Evolutionary conservation across 2,329 filamentous ascomycete species (phyloP).

Genomic region (Exophiala calicioides): DNA sequence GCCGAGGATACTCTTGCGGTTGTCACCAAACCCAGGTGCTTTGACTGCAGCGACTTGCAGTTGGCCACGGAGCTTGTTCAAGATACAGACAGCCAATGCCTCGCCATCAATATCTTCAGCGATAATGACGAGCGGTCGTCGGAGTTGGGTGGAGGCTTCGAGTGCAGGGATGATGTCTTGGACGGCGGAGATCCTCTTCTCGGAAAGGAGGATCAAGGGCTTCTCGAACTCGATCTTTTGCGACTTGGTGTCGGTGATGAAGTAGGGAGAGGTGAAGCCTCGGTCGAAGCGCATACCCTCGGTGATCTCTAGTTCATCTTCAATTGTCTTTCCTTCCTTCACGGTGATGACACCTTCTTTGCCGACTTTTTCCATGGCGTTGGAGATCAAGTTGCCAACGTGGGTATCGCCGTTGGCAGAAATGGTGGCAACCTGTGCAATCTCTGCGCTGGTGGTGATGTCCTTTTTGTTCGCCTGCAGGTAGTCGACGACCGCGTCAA

Average conservation of each 20-base stretch:
- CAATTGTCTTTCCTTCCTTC: slow-evolving; percentile 98
- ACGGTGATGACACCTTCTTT: slow-evolving; percentile 99
- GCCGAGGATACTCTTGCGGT: slow-evolving; percentile 99
- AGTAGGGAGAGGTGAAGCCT: slow-evolving; percentile 97
- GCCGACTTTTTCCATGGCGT: slow-evolving; percentile 99
- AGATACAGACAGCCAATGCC: slow-evolving; percentile 96
- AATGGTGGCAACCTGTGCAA: slow-evolving; percentile 97
- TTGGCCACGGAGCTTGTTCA: slow-evolving; percentile 99
- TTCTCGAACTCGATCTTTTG: slow-evolving; percentile 99
- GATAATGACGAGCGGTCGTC: slow-evolving; percentile 95
- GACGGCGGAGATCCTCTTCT: slow-evolving; percentile 99
- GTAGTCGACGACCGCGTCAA: slow-evolving; percentile 91
- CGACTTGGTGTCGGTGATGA: slow-evolving; percentile 98
- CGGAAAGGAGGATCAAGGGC: slow-evolving; percentile 94
- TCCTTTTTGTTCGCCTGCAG: slow-evolving; percentile 95
- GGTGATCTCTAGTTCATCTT: slow-evolving; percentile 96
- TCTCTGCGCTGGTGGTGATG: slow-evolving; percentile 95
- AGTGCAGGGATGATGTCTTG: slow-evolving; percentile 98
- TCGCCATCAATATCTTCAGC: slow-evolving; percentile 99
- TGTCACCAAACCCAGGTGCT: slow-evolving; percentile 98
- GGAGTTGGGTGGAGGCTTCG: slow-evolving; percentile 92
- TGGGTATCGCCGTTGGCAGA: slow-evolving; percentile 95
- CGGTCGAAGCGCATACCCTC: slow-evolving; percentile 99
- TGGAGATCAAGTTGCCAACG: slow-evolving; percentile 93
- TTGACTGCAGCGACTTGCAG: slow-evolving; percentile 98